Base-by-base conservation (phyloP, 2,329 filamentous ascomycete species). In the Penicillium sp. region DNA sequence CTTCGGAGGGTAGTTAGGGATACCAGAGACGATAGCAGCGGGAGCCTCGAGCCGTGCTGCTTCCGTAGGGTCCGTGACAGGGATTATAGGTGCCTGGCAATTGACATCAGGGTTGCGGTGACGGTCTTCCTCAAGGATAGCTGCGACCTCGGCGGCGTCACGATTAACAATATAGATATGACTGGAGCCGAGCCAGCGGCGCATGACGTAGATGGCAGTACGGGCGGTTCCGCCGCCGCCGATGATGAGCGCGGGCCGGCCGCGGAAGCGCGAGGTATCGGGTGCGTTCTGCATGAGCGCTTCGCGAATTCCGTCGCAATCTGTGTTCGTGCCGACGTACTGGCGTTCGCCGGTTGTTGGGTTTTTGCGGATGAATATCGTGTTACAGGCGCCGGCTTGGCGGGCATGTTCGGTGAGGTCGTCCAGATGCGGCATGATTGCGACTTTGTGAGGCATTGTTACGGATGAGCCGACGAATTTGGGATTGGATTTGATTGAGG, bases 391-490 rank as follows among this genome's bases (percentile, higher is more conserved):
- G 40, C 88, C 87, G 18, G 90, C 84, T 30, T 84, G 82, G 41
- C 79, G 78, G 58, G 82, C 87, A 69, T 90, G 86, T 18, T 82
- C 78, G 6, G 87, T 89, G 31, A 91, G 74, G 46, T 84, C 80
- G 63, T 92, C 87, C 8, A 92, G 78, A 58, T 88, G 77, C 0
- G 81, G 77, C 52, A 91, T 80, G 64, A 92, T 89, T 59, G 82
- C 77, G 22, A 92, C 81, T 69, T 93, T 92, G 75, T 89, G 84
- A 0, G 88, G 88, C 88, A 92, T 93, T 16, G 88, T 92, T 31
- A 92, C 83, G 3, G 85, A 82, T 18, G 84, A 81, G 46, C 85
- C 84, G 80, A 73, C 65, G 46, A 72, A 71, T 47, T 72, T 72
- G 33, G 67, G 64, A 49, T 72, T 69, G 34, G 61, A 51, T 33